Evolutionary conservation across 768 basidiomycete genomes (phyloP).

Genomic region (Coprinellus micaceus): DNA sequence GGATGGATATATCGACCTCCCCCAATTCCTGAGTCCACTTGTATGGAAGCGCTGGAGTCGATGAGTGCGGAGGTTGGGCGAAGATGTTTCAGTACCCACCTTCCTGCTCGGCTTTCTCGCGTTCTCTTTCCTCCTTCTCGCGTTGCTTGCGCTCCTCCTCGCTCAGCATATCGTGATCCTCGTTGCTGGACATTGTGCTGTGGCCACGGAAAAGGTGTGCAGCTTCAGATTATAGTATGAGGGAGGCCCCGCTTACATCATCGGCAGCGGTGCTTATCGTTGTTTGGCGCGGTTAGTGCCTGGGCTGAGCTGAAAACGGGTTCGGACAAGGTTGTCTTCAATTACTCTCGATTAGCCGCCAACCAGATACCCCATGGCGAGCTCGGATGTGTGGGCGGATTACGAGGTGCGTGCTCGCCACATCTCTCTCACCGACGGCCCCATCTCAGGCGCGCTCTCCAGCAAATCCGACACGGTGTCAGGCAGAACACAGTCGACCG

Average conservation of each 20-base stretch:
- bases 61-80: constrained; percentile 17
- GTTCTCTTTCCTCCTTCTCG: constrained; percentile 64
- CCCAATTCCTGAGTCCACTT: constrained; percentile 86
- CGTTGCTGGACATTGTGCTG: constrained; percentile 6
- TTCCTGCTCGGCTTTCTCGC: constrained; percentile 79
- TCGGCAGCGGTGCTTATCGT: constrained; percentile 4
- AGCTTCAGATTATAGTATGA: not conserved
- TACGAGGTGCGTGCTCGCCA: constrained; percentile 55
- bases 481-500: constrained; percentile 74
- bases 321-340: not conserved
- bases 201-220: not conserved
- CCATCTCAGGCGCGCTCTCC: constrained; percentile 14
- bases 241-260: not conserved
- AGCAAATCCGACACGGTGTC: constrained; percentile 70
- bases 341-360: constrained; percentile 1
- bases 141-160: constrained; percentile 70
- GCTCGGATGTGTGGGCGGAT: constrained; percentile 60
- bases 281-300: constrained; percentile 7
- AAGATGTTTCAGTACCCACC: constrained; percentile 45
- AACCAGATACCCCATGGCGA: constrained; percentile 46
- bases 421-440: constrained; percentile 14
- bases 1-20: constrained; percentile 79
- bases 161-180: constrained; percentile 70
- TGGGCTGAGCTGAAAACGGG: not conserved
- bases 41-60: constrained; percentile 74